A percentile compares a stretch with the other conserved stretches of the same genome.
These are phyloP conservation scores for Lepiota venenata DNA, from an alignment of 768 basidiomycete species.

Conservation along the genomic window DNA sequence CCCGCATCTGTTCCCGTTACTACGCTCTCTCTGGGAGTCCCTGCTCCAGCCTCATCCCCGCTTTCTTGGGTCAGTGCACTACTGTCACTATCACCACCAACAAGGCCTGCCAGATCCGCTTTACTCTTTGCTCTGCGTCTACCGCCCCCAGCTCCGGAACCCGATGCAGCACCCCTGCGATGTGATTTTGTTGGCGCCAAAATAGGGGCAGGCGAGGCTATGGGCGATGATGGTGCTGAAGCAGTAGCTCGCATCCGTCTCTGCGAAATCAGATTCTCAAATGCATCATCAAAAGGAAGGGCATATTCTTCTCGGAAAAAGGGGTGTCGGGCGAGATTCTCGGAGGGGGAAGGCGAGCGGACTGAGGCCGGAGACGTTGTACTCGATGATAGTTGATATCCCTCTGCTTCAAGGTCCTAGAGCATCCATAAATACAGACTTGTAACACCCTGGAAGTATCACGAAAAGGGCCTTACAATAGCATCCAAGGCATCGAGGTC, in stretches of 20 bases:
- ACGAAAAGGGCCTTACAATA: constrained; percentile 44
- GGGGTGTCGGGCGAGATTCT: constrained; percentile 66
- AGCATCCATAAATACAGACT: not conserved
- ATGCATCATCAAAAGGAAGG: constrained; percentile 55
- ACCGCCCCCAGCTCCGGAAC: constrained; percentile 22
- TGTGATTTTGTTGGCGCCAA: constrained; percentile 22
- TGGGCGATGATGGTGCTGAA: constrained; percentile 61
- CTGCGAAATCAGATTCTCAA: constrained; percentile 56
- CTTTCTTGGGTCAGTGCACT: constrained; percentile 83
- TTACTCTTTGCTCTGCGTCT: constrained; percentile 48
- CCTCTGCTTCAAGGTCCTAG: constrained; percentile 42
- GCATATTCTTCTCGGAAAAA: constrained; percentile 72
- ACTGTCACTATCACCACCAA: constrained; percentile 81
- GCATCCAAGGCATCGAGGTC: constrained; percentile 73
- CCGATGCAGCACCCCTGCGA: constrained; percentile 17
- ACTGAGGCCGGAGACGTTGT: constrained; percentile 43
- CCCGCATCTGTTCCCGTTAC: constrained; percentile 70
- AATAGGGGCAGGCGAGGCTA: constrained; percentile 31
- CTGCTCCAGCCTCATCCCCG: constrained; percentile 57
- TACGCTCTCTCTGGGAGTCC: constrained; percentile 62
- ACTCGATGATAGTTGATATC: constrained; percentile 20
- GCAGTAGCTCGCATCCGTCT: constrained; percentile 64
- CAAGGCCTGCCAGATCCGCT: constrained; percentile 66
- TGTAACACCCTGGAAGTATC: constrained; percentile 1
- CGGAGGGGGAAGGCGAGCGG: constrained; percentile 64